Base-by-base conservation (phyloP, 768 basidiomycete genomes). In the Pleurotus platypus region DNA sequence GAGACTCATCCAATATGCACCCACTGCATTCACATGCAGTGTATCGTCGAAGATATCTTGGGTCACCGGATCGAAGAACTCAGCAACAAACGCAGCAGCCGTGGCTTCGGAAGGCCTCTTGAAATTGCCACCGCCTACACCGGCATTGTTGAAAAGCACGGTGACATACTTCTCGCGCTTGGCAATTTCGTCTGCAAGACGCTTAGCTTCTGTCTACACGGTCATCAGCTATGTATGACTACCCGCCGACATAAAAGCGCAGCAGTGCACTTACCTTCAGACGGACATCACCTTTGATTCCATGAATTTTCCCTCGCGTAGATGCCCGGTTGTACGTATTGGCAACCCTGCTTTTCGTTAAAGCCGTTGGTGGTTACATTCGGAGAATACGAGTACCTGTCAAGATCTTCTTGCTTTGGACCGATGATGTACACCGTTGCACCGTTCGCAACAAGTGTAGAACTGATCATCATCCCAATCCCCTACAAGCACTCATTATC, bases 1-100 rank as follows among this genome's bases (percentile, higher is more conserved):
- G 61, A 82, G 78, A 0, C 81, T 76, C 16, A 81, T 69, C 78
- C 81, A 84, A 64, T 81, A 81, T 5, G 81, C 77, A 0, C 75
- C 78, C 12, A 76, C 69, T 0, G 75, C 72, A 58, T 78, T 79
- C 16, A 75, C 74, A 55, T 67, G 66, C 24, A 73, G 49, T 16
- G 60, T 61, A 45, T 74, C 66, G 55, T 69, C 63, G 56, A 80
- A 80, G 15, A 68, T 63, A 3, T 74, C 70, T 39, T 75, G 67
- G 4, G 72, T 49, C 38, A 79, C 62, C 2, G 64, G 59, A 47
- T 77, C 75, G 61, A 76, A 77, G 62, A 72, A 75, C 2, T 69
- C 72, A 5, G 69, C 62, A 20, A 74, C 68, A 60, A 71, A 79
- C 13, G 70, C 72, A 1, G 67, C 68, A 6, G 77, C 78, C 2